Conservation (phyloP, 257 asterid genomes). For the Coffea eugenioides region DNA sequence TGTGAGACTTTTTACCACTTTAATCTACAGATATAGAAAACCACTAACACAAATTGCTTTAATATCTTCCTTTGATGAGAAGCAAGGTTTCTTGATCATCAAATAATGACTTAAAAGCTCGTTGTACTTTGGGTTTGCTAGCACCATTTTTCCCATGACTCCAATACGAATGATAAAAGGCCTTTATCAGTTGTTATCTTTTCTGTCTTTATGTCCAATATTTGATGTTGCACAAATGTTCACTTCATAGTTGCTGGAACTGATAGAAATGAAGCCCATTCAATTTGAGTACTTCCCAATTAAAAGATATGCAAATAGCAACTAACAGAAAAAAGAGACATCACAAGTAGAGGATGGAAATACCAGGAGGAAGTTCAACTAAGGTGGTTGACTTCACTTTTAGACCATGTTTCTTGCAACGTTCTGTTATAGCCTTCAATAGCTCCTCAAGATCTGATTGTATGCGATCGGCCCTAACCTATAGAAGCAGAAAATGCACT, state of each 20-base stretch:
- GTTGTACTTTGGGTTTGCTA: neutral
- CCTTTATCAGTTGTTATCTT: neutral
- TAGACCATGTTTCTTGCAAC: constrained; percentile 75
- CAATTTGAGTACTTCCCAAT: neutral
- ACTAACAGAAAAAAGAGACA: constrained; percentile 19
- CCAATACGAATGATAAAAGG: neutral
- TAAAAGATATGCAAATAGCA: neutral
- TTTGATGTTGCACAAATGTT: constrained; percentile 1
- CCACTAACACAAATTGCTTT: neutral
- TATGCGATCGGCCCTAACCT: constrained; percentile 99
- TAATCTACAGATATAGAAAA: neutral
- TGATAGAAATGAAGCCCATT: neutral
- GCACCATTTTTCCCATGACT: neutral
- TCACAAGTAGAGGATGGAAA: neutral
- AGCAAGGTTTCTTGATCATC: neutral
- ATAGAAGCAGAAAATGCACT: constrained; percentile 28
- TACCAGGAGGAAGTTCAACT: constrained; percentile 93
- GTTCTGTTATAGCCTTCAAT: constrained; percentile 78
- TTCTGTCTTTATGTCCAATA: neutral
- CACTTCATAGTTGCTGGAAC: neutral
- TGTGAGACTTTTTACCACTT: neutral
- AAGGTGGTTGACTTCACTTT: constrained; percentile 68
- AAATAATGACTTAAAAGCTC: neutral
- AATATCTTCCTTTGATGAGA: neutral
- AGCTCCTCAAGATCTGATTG: constrained; percentile 97